Percentiles rank a stretch among this genome's conserved stretches.
These are phyloP conservation scores for Corylus americana DNA, from an alignment of 306 rosid species.

Conservation along the genomic window DNA sequence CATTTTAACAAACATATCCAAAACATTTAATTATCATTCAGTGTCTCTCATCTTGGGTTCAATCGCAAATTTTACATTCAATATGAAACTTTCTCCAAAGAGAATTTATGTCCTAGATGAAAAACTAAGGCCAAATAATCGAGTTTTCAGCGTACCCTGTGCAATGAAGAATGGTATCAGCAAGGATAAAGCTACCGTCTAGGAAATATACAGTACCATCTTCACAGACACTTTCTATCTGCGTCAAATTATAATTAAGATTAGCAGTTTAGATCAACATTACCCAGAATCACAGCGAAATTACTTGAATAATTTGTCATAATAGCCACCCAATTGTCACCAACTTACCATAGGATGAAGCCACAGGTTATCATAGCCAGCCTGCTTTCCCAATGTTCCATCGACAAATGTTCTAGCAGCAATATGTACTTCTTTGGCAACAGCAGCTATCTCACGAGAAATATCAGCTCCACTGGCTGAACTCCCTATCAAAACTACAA, in stretches of 20 bases:
- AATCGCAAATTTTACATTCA: too few species aligned
- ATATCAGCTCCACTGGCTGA: slow-evolving; percentile 73
- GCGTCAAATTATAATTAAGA: slow-evolving; percentile 22
- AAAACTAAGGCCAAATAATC: slow-evolving; percentile 2
- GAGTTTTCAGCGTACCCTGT: slow-evolving; percentile 58
- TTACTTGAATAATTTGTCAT: neutral
- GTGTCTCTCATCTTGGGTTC: too few species aligned
- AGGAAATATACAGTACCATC: slow-evolving; percentile 63
- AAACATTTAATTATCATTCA: too few species aligned
- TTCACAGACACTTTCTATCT: slow-evolving; percentile 61
- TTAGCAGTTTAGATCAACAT: neutral
- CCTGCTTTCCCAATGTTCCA: slow-evolving; percentile 39
- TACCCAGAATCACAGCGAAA: neutral
- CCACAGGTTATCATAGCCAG: slow-evolving; percentile 62
- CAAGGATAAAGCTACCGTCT: slow-evolving; percentile 58
- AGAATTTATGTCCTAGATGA: neutral
- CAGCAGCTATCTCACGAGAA: slow-evolving; percentile 59
- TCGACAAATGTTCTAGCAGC: slow-evolving; percentile 50
- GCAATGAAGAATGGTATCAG: slow-evolving; percentile 69
- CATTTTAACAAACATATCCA: neutral
- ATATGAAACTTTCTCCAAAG: too few species aligned
- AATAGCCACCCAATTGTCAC: slow-evolving; percentile 28
- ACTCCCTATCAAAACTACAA: slow-evolving; percentile 67
- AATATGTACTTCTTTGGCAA: slow-evolving; percentile 83
- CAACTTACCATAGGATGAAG: slow-evolving; percentile 77